These are phyloP conservation scores for Cryptomeria japonica DNA, from an alignment of 75 land plant species.

Conservation along the genomic window DNA sequence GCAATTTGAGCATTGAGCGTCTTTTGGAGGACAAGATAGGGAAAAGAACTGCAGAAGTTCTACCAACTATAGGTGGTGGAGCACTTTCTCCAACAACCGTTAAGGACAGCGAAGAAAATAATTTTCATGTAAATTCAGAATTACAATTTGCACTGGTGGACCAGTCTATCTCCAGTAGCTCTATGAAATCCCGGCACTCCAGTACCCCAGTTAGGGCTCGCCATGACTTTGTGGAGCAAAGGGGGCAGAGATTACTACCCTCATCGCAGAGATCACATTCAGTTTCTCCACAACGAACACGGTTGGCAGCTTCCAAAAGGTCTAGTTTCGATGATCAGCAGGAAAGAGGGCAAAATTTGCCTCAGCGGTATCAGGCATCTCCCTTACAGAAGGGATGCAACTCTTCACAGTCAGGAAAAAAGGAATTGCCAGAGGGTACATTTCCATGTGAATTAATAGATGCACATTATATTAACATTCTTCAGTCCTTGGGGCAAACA, in stretches of 20 bases:
- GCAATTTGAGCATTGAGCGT: too few species aligned
- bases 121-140: too few species aligned
- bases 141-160: too few species aligned
- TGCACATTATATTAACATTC: constrained; percentile 64
- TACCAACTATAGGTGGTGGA: too few species aligned
- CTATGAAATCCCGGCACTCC: constrained; percentile 1
- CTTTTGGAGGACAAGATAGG: too few species aligned
- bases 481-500: constrained; percentile 88
- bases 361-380: constrained; percentile 17
- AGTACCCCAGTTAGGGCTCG: neutral
- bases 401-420: neutral
- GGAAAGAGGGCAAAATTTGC: constrained; percentile 35
- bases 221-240: too few species aligned
- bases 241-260: too few species aligned
- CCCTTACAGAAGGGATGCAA: constrained; percentile 55
- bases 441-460: constrained; percentile 41
- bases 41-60: too few species aligned
- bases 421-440: neutral
- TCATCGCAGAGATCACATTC: constrained; percentile 50
- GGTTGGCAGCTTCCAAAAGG: constrained; percentile 14
- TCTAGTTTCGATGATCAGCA: neutral
- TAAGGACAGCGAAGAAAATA: too few species aligned
- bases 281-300: constrained; percentile 50
- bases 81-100: too few species aligned
- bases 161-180: neutral